These are phyloP conservation scores for Neospora caninum DNA, from an alignment of 169 alveolate genomes.

Conservation along the genomic window DNA sequence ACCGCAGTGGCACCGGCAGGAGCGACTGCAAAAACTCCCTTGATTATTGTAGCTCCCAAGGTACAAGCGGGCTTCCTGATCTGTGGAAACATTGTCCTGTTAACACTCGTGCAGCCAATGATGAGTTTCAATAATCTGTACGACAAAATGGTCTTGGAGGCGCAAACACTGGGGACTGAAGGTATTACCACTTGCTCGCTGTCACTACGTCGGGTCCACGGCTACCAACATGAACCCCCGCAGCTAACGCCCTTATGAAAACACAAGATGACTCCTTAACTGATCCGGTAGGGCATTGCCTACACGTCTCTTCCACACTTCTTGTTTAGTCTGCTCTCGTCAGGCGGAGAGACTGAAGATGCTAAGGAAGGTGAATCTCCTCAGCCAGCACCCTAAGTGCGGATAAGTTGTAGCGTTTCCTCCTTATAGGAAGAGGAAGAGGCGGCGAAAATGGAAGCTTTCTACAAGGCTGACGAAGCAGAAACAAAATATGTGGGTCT, in stretches of 20 bases:
- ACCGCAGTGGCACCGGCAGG: slow-evolving; percentile 27
- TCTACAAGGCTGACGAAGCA: slow-evolving; percentile 61
- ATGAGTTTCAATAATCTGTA: slow-evolving; percentile 63
- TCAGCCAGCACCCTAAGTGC: neutral
- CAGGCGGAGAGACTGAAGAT: slow-evolving; percentile 60
- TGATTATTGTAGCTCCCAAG: slow-evolving; percentile 53
- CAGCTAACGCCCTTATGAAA: slow-evolving; percentile 57
- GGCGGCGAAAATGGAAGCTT: slow-evolving; percentile 57
- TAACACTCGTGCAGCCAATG: slow-evolving; percentile 37
- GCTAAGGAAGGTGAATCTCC: slow-evolving; percentile 30
- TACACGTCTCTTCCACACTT: neutral
- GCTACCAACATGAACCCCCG: neutral
- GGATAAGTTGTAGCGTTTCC: neutral
- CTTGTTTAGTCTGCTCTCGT: neutral
- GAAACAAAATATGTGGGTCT: slow-evolving; percentile 50
- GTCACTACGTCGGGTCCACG: neutral
- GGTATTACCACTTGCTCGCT: neutral
- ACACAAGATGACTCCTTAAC: slow-evolving; percentile 49
- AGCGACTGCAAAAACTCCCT: slow-evolving; percentile 33
- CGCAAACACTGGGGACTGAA: slow-evolving; percentile 43
- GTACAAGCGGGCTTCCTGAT: neutral
- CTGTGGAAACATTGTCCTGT: neutral
- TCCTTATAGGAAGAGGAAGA: slow-evolving; percentile 55
- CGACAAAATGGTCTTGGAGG: slow-evolving; percentile 60
- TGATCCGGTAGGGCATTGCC: slow-evolving; percentile 30